These are phyloP conservation scores for Microcyclospora pomicola DNA, from an alignment of 2,329 filamentous ascomycete genomes.

Conservation along the genomic window DNA sequence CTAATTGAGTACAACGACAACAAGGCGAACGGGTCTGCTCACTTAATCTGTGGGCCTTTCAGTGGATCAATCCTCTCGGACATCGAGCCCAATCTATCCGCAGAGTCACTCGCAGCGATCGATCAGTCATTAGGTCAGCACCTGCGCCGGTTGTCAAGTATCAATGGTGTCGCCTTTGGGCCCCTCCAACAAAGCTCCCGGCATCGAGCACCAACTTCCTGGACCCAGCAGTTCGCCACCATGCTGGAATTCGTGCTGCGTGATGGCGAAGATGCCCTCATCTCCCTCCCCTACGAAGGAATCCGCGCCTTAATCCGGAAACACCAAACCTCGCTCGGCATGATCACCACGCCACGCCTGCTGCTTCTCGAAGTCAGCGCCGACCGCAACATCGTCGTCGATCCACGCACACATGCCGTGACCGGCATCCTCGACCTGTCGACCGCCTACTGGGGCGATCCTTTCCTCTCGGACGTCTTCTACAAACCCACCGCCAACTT, in stretches of 20 bases:
- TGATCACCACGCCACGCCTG: conserved; percentile 38
- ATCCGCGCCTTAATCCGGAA: conserved; percentile 37
- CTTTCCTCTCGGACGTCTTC: conserved; percentile 39
- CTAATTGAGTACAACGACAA: conserved; percentile 24
- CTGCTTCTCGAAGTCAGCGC: conserved; percentile 37
- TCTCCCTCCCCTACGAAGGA: conserved; percentile 42
- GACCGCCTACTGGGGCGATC: conserved; percentile 43
- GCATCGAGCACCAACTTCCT: conserved; percentile 23
- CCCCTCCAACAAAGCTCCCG: conserved; percentile 28
- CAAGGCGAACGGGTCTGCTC: conserved; percentile 9
- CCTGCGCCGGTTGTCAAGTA: conserved; percentile 30
- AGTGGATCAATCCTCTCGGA: conserved; percentile 15
- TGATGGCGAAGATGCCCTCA: conserved; percentile 45
- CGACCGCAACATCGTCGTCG: conserved; percentile 37
- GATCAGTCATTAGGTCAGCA: conserved; percentile 28
- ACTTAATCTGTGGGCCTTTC: conserved; percentile 18
- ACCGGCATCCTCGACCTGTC: conserved; percentile 40
- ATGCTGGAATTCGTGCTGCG: conserved; percentile 41
- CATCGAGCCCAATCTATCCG: conserved; percentile 20
- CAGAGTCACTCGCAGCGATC: conserved; percentile 23
- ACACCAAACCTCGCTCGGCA: conserved; percentile 33
- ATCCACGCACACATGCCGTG: conserved; percentile 34
- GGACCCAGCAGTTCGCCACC: conserved; percentile 39
- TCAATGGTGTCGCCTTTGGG: conserved; percentile 38
- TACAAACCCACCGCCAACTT: conserved; percentile 27